Evolutionary conservation across 1,139 yeast species (phyloP).

Genomic region (Torulaspora globosa): DNA sequence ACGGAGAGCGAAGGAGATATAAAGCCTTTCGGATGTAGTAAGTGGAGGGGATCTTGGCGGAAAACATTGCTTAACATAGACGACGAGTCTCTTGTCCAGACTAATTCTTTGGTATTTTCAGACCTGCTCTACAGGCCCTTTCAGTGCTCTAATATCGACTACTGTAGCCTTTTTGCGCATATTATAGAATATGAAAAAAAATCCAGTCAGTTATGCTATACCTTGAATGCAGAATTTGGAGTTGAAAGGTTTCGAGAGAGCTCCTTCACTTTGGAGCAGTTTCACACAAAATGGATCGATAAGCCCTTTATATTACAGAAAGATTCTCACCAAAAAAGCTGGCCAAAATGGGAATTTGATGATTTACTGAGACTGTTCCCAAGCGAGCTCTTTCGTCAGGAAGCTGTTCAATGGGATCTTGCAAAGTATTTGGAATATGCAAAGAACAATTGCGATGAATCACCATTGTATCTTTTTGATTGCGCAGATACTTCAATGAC

Average conservation of each 20-base stretch:
- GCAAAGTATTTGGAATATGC: constrained; percentile 59
- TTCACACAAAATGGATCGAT: constrained; percentile 46
- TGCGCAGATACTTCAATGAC: constrained; percentile 66
- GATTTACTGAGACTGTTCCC: constrained; percentile 53
- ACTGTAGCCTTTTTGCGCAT: constrained; percentile 45
- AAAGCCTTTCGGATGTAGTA: constrained; percentile 29
- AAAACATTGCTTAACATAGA: constrained; percentile 48
- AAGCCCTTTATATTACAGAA: constrained; percentile 64
- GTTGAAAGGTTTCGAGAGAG: constrained; percentile 44
- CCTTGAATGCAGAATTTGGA: constrained; percentile 33
- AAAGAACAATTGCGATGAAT: constrained; percentile 63
- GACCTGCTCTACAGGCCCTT: constrained; percentile 74
- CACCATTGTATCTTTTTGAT: constrained; percentile 81
- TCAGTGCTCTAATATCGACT: constrained; percentile 71
- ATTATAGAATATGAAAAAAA: constrained; percentile 47
- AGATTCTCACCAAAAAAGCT: constrained; percentile 38
- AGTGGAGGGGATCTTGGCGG: constrained; percentile 82
- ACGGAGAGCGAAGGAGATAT: constrained; percentile 19
- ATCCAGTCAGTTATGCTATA: constrained; percentile 22
- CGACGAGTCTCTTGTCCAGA: constrained; percentile 43
- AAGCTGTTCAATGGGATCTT: constrained; percentile 77
- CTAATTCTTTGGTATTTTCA: constrained; percentile 44
- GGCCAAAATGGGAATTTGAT: constrained; percentile 67
- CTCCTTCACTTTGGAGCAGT: constrained; percentile 43
- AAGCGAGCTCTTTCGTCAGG: constrained; percentile 67